A percentile compares a stretch with the other conserved stretches of the same genome.
Evolutionary conservation across 2,329 filamentous ascomycete species (phyloP).

Genomic region (Clonostachys rosea): DNA sequence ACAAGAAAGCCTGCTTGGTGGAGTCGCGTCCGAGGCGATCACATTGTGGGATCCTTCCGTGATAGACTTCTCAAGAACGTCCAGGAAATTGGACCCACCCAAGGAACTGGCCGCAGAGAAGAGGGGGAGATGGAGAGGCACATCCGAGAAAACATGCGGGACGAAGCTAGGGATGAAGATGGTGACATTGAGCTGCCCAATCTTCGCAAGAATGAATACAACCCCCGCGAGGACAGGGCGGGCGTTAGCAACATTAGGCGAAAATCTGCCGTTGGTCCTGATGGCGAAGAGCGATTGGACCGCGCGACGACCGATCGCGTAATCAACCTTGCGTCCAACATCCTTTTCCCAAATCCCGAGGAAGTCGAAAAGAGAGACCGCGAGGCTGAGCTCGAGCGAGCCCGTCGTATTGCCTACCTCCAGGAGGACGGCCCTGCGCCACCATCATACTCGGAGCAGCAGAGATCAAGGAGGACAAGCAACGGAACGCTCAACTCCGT

Average conservation of each 20-base stretch:
- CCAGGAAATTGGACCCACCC: constrained; percentile 45
- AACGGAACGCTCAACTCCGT: constrained; percentile 40
- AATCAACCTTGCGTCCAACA: constrained; percentile 32
- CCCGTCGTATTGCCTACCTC: constrained; percentile 29
- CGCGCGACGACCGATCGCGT: constrained; percentile 27
- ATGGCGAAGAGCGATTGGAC: constrained; percentile 7
- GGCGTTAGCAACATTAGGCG: constrained; percentile 11
- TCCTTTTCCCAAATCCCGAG: constrained; percentile 41
- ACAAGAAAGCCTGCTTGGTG: constrained; percentile 63
- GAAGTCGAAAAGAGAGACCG: constrained; percentile 15
- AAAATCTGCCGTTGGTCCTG: constrained; percentile 12
- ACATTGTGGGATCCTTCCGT: constrained; percentile 34
- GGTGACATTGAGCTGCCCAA: constrained; percentile 31
- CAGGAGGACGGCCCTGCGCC: constrained; percentile 37
- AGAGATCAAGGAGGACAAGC: constrained; percentile 24
- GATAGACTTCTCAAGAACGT: constrained; percentile 52
- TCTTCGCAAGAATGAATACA: constrained; percentile 11
- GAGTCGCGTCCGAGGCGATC: constrained; percentile 45
- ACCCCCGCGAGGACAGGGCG: constrained; percentile 22
- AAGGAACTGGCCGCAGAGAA: constrained; percentile 32
- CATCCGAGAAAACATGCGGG: constrained; percentile 19
- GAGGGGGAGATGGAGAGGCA: constrained; percentile 32
- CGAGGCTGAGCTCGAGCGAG: constrained; percentile 18
- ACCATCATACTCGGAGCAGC: constrained; percentile 27
- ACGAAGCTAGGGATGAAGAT: constrained; percentile 14